These are phyloP conservation scores for Aspergillus udagawae DNA, from an alignment of 2,329 filamentous ascomycete genomes.

Conservation along the genomic window DNA sequence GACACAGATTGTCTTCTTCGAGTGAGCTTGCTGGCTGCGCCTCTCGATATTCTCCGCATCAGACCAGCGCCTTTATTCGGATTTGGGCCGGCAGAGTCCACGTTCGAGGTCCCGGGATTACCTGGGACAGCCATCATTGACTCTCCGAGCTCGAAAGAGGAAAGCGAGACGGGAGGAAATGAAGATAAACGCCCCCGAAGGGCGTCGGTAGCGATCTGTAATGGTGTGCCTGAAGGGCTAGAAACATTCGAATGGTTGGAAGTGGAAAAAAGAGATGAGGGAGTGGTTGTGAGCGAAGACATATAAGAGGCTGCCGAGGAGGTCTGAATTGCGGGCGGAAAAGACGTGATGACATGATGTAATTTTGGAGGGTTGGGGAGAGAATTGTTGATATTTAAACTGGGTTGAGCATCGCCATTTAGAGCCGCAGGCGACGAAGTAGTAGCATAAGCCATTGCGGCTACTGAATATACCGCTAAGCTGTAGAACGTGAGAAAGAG, in stretches of 20 bases:
- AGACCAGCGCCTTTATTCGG: slow-evolving; percentile 58
- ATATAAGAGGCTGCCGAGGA: slow-evolving; percentile 27
- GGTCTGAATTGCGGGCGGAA: slow-evolving; percentile 22
- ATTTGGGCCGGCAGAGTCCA: slow-evolving; percentile 54
- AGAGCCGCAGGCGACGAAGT: slow-evolving; percentile 32
- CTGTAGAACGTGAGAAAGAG: slow-evolving; percentile 25
- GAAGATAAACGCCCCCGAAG: slow-evolving; percentile 26
- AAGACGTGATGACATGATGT: slow-evolving; percentile 34
- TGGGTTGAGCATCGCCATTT: slow-evolving; percentile 33
- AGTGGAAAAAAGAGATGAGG: slow-evolving; percentile 25
- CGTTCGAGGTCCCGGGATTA: slow-evolving; percentile 44
- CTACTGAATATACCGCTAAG: slow-evolving; percentile 28
- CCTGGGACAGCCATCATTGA: slow-evolving; percentile 54
- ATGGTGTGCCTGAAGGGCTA: slow-evolving; percentile 33
- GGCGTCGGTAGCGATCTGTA: slow-evolving; percentile 32
- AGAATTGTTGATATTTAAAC: slow-evolving; percentile 35
- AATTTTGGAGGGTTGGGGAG: slow-evolving; percentile 28
- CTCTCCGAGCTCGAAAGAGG: slow-evolving; percentile 68
- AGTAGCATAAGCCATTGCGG: slow-evolving; percentile 37
- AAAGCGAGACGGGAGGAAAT: slow-evolving; percentile 35
- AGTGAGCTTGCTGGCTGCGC: slow-evolving; percentile 65
- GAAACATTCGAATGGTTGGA: slow-evolving; percentile 30
- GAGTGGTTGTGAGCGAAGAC: slow-evolving; percentile 27
- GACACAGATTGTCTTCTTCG: slow-evolving; percentile 74
- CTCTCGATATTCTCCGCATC: slow-evolving; percentile 80